These are phyloP conservation scores for Agmasoma carcini DNA, from an alignment of 371 early-diverging fungal genomes.

Conservation along the genomic window DNA sequence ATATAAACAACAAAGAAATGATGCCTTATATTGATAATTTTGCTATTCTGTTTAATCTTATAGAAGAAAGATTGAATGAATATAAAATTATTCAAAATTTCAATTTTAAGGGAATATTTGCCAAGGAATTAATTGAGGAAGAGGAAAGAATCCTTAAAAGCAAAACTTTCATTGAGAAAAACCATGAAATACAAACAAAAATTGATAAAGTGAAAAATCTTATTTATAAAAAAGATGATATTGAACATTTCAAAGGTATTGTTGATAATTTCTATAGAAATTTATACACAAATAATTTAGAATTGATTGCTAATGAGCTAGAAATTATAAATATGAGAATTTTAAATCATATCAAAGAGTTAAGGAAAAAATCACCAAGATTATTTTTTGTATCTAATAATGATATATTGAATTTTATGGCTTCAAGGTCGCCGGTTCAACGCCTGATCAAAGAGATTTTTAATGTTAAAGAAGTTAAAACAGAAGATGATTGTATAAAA, in stretches of 20 bases:
- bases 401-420: constrained; percentile 56
- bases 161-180: too few relatives aligned
- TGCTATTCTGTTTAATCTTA: background rate
- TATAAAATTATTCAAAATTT: background rate
- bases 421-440: background rate
- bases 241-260: too few relatives aligned
- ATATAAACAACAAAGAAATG: too few relatives aligned
- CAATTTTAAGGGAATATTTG: too few relatives aligned
- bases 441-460: constrained; percentile 10
- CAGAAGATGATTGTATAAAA: background rate
- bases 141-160: too few relatives aligned
- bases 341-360: background rate
- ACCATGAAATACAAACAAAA: too few relatives aligned
- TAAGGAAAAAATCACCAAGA: background rate
- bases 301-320: background rate
- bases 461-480: constrained; percentile 13
- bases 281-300: background rate
- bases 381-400: constrained; percentile 56
- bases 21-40: too few relatives aligned
- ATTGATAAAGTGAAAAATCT: background rate
- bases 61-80: background rate
- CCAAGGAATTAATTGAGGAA: too few relatives aligned
- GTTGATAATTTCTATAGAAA: background rate
- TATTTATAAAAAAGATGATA: background rate
- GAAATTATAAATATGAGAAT: background rate